Conservation (phyloP, 768 basidiomycete species). For the Scleroderma bovista region DNA sequence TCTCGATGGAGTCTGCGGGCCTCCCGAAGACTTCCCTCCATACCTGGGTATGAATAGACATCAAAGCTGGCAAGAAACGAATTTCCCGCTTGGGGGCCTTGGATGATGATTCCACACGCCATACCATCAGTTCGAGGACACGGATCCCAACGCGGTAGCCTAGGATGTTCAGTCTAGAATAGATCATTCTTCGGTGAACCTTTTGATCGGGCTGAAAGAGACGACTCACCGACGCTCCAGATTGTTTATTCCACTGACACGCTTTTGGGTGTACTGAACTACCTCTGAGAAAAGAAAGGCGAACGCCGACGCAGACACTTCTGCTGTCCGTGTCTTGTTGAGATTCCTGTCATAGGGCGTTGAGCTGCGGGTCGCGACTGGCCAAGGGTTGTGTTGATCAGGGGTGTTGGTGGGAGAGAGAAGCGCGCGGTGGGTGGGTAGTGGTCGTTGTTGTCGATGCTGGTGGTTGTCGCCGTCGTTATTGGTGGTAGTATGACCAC, state of each 20-base stretch:
- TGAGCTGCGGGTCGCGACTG: constrained; percentile 29
- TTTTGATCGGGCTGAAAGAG: not conserved
- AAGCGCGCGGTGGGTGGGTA: constrained; percentile 68
- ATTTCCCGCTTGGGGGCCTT: constrained; percentile 93
- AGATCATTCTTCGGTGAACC: constrained; percentile 1
- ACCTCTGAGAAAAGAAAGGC: constrained; percentile 91
- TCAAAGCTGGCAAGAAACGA: constrained; percentile 83
- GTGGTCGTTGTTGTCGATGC: no score
- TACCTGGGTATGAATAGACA: constrained; percentile 92
- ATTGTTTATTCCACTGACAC: constrained; percentile 92
- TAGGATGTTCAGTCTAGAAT: constrained; percentile 76
- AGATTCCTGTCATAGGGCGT: constrained; percentile 80
- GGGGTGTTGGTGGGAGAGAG: constrained; percentile 55
- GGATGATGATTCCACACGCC: constrained; percentile 69
- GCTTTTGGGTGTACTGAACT: constrained; percentile 93
- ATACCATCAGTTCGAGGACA: constrained; percentile 80
- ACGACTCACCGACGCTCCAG: constrained; percentile 77
- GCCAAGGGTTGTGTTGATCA: constrained; percentile 38
- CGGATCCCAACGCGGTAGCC: constrained; percentile 90
- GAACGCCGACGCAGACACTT: constrained; percentile 81
- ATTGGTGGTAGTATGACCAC: no score
- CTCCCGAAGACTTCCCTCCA: constrained; percentile 94
- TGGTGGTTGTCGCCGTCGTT: no score
- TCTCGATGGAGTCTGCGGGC: constrained; percentile 91
- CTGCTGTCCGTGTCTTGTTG: constrained; percentile 79